Evolutionary conservation across 305 asterid genomes (phyloP), one percentile per base, ranked within the genome.

Genomic region (Fraxinus floribunda): DNA sequence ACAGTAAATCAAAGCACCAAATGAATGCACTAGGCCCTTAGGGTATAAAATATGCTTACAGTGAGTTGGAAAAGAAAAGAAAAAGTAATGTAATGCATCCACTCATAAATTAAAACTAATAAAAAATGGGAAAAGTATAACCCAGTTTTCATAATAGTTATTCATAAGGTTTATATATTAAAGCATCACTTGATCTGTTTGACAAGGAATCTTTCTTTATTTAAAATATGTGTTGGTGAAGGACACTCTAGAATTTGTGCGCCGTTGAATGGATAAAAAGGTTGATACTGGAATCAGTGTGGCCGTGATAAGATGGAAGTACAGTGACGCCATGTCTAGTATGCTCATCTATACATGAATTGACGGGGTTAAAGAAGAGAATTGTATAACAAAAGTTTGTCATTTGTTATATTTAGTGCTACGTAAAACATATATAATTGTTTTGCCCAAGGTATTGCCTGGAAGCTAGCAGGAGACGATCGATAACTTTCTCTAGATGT

Each of bases 1-100:
- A 84, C 89, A 86, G 15, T 46, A 34, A 81, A 80, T 52, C 66
- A 79, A 72, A 79, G 84, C 86, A 80, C 81, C 75, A 80, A 66
- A 64, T 41, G 64, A 36, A 78, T 76, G 20, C 74, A 78, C 22
- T 49, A 16, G 20, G 62, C 62, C 20, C 62, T 49, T 49, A 16
- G 20, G 20, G 62, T 16, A 49, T 49, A 49, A 15, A 49, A 49
- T 49, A 49, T 49, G 62, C 60, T 34, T 35, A 9, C 16, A 16
- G 36, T 80, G 78, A 83, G 83, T 80, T 81, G 86, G 81, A 82
- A 74, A 82, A 57, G 72, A 60, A 64, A 49, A 77, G 11, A 84
- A 80, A 39, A 39, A 39, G 46, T 39, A 39, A 39, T 39, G 55
- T 57, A 81, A 84, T 82, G 7, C 57, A 75, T 75, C 83, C 83